phyloP scores from a whole-genome alignment of 192 early-diverging fungal genomes.

The Backusella parvicylindrica region DNA sequence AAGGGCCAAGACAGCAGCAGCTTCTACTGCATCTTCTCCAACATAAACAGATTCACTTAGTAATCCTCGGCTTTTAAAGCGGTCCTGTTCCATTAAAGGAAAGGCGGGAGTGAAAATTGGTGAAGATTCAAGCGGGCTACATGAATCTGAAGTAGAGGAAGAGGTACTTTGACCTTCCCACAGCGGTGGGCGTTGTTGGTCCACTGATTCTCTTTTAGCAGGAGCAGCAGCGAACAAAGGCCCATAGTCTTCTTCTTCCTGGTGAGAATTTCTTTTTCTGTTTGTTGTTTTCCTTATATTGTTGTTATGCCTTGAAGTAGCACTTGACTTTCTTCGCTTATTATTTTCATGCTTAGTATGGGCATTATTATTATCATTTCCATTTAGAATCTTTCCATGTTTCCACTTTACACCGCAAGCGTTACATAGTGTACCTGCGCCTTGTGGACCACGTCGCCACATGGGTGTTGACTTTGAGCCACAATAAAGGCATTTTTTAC shows the following conservation, averaged over 20 bases:
- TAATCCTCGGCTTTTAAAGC: not conserved
- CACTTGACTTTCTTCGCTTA: conserved; percentile 22
- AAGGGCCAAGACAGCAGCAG: conserved; percentile 31
- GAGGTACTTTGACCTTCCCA: conserved; percentile 13
- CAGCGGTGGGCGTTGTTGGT: not conserved
- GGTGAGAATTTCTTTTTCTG: not conserved
- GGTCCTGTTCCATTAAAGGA: conserved; percentile 2
- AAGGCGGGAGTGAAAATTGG: not conserved
- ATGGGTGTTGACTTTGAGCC: conserved; percentile 67
- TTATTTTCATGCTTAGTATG: conserved; percentile 7
- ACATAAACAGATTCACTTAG: conserved; percentile 9
- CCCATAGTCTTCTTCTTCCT: not conserved
- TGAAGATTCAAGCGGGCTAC: conserved; percentile 8
- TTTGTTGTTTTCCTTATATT: not conserved
- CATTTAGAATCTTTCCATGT: conserved; percentile 67
- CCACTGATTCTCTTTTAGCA: not conserved
- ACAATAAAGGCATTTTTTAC: conserved; percentile 65
- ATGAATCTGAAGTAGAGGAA: not conserved
- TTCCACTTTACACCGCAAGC: conserved; percentile 85
- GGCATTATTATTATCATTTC: conserved; percentile 11
- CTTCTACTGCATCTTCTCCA: conserved; percentile 35
- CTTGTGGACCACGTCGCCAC: conserved; percentile 74
- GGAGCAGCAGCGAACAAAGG: not conserved
- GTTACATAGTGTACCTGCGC: conserved; percentile 72
- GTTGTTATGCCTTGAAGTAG: not conserved